phyloP scores from a whole-genome alignment of 169 alveolate species.

The Besnoitia besnoiti region DNA sequence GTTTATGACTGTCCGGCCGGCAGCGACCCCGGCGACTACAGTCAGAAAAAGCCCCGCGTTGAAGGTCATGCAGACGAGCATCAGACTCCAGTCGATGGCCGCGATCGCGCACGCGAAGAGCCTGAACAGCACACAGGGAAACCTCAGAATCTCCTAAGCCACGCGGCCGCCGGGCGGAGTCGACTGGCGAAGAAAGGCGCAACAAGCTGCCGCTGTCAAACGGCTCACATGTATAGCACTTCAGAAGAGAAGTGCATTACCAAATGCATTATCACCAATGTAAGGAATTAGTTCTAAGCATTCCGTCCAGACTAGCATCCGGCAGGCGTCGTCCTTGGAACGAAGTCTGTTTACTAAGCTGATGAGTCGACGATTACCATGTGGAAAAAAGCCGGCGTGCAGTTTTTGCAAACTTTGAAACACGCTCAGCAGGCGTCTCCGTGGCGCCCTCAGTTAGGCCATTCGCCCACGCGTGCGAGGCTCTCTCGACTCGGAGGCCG shows the following conservation, averaged over 20 bases:
- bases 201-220: background rate
- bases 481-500: background rate
- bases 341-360: no score
- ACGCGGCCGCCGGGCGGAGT: background rate
- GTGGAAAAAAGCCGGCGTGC: background rate
- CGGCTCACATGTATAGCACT: no score
- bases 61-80: constrained; percentile 69
- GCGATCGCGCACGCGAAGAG: constrained; percentile 36
- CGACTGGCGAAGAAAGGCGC: background rate
- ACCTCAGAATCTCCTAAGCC: background rate
- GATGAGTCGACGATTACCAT: background rate
- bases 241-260: no score
- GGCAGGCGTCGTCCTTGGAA: no score
- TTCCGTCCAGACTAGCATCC: no score
- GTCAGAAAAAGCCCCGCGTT: constrained; percentile 63
- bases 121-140: constrained; percentile 47
- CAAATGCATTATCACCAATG: no score
- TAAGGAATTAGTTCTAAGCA: no score
- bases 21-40: constrained; percentile 61
- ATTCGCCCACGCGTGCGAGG: no score
- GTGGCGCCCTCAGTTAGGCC: background rate
- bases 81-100: constrained; percentile 65
- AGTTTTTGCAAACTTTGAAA: background rate
- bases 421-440: background rate
- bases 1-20: constrained; percentile 39